Evolutionary conservation across 345 rosid species (phyloP).

Genomic region (Eucalyptus rudis): DNA sequence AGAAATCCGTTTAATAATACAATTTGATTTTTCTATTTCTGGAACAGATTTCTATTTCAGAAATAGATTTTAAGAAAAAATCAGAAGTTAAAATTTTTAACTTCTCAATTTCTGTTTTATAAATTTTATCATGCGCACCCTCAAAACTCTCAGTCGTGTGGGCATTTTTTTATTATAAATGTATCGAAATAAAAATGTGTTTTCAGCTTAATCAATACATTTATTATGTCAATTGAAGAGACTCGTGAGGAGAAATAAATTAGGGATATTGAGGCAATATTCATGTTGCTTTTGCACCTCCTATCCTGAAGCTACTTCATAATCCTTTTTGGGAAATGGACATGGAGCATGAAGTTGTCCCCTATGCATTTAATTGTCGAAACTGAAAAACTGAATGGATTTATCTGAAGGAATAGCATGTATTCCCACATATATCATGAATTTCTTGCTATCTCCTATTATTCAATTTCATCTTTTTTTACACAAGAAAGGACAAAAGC

Average conservation of each 20-base stretch:
- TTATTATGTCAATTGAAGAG: not conserved
- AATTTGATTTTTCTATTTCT: no score
- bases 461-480: not conserved
- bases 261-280: accelerated
- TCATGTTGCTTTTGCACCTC: not conserved
- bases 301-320: not conserved
- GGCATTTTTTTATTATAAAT: not conserved
- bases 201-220: not conserved
- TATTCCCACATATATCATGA: not conserved
- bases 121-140: no score
- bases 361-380: not conserved
- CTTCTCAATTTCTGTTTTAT: no score
- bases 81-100: no score
- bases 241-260: not conserved
- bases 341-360: not conserved
- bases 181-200: not conserved
- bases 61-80: no score
- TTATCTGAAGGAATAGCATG: not conserved
- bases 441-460: not conserved
- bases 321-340: not conserved
- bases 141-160: accelerated
- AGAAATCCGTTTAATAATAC: no score
- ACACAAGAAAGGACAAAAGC: not conserved
- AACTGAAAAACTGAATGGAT: not conserved
- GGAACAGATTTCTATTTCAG: no score